Percentiles rank a stretch among this genome's conserved stretches.
These are phyloP conservation scores for Zoysia matrella DNA, from an alignment of 202 grass and related monocot species.

Conservation along the genomic window DNA sequence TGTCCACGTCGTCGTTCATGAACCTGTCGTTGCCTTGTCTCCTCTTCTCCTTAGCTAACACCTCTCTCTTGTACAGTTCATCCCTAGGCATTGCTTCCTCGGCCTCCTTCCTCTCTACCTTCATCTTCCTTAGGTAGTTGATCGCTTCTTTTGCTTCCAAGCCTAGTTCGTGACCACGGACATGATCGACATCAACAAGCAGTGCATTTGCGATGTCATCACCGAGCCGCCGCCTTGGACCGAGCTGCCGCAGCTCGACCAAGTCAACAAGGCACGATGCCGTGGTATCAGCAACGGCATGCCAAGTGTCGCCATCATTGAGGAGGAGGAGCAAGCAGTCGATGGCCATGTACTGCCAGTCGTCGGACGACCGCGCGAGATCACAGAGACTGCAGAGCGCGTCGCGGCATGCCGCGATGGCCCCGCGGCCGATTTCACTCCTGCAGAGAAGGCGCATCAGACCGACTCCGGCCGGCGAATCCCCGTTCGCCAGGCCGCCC, in stretches of 20 bases:
- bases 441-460: conserved; percentile 79
- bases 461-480: conserved; percentile 86
- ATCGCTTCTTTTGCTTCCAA: conserved; percentile 48
- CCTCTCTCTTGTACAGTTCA: conserved; percentile 44
- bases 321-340: conserved; percentile 90
- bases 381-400: conserved; percentile 68
- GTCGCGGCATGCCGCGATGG: conserved; percentile 56
- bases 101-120: conserved; percentile 58
- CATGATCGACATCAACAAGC: conserved; percentile 35
- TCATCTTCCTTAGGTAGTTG: conserved; percentile 45
- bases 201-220: conserved; percentile 63
- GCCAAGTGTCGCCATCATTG: conserved; percentile 52
- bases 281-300: conserved; percentile 46
- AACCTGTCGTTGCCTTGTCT: conserved; percentile 72
- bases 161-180: not conserved
- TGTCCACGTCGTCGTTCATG: conserved; percentile 60
- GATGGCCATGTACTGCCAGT: conserved; percentile 99
- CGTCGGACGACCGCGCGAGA: conserved; percentile 76
- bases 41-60: conserved; percentile 63
- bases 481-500: conserved; percentile 85
- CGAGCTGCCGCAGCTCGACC: conserved; percentile 62
- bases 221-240: conserved; percentile 67
- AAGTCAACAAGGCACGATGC: conserved; percentile 66
- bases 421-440: conserved; percentile 58
- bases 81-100: conserved; percentile 57